Percentiles rank a stretch among this genome's conserved stretches.
phyloP scores from a whole-genome alignment of 2,329 filamentous ascomycete genomes.

The Calonectria multiphialidica region DNA sequence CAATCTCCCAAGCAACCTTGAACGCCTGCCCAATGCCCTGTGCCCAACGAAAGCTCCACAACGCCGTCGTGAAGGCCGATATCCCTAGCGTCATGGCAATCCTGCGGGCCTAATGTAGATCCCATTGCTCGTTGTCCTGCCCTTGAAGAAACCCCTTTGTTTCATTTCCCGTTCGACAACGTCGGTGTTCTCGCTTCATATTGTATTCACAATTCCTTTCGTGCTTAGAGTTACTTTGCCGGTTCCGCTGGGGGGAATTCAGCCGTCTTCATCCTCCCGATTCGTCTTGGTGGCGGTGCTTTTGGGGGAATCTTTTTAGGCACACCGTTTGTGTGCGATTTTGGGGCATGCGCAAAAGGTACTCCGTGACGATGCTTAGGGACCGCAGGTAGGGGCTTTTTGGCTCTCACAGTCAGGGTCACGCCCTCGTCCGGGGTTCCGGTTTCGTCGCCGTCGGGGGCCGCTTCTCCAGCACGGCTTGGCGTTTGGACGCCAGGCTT shows the following conservation, averaged over 20 bases:
- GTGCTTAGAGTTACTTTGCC: conserved; percentile 36
- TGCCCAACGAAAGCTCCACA: conserved; percentile 28
- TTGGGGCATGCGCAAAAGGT: conserved; percentile 53
- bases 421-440: conserved; percentile 38
- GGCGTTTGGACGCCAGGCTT: conserved; percentile 87
- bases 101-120: not conserved
- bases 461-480: conserved; percentile 62
- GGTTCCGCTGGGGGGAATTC: conserved; percentile 47
- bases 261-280: conserved; percentile 54
- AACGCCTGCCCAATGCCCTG: conserved; percentile 29
- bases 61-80: conserved; percentile 24
- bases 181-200: not conserved
- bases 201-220: conserved; percentile 26
- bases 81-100: conserved; percentile 15
- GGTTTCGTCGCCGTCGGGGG: conserved; percentile 39
- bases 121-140: not conserved
- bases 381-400: conserved; percentile 65
- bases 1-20: conserved; percentile 19
- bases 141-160: not conserved
- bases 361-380: conserved; percentile 68
- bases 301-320: conserved; percentile 59
- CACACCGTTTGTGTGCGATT: conserved; percentile 42
- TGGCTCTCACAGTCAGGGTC: conserved; percentile 48
- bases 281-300: conserved; percentile 60
- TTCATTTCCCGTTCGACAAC: not conserved